Evolutionary conservation across 73 alveolate genomes (phyloP), one percentile per base, ranked within the genome.

Genomic region (Paramecium tetraurelia): DNA sequence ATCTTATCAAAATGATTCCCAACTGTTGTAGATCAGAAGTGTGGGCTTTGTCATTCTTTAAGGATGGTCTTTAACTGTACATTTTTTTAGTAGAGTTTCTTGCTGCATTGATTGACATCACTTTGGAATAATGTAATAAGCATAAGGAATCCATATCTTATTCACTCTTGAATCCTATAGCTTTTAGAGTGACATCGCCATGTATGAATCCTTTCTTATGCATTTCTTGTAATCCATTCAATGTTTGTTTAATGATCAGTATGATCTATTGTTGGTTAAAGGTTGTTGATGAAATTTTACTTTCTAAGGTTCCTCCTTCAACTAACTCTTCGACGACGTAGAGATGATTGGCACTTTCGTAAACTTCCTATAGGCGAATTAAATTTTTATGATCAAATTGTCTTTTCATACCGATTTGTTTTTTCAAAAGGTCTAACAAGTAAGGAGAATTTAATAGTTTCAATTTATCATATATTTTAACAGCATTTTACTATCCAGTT

Each of bases 291-390:
- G 41, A 31, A 31, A 63, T 27, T 63, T 63, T 63, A 8, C 46
- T 33, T 33, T 63, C 84, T 63, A 95, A 85, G 84, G 94, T 95
- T 2, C 98, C 98, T 36, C 96, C 96, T 48, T 85, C 85, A 14
- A 96, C 96, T 50, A 94, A 94, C 68, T 94, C 97, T 86, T 92
- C 75, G 7, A 94, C 86, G 0, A 94, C 57, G 72, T 87, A 85
- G 14, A 94, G 76, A 31, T 93, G 95, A 59, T 84, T 88, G 5
- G 80, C 57, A 50, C 93, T 84, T 93, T 94, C 97, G 71, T 86
- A 93, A 12, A 93, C 88, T 86, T 94, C 96, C 22, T 40, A 83
- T 41, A 94, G 63, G 24, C 72, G 71, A 38, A 94, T 93, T 16
- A 94, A 88, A 86, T 94, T 93, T 85, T 85, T 59, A 86, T 94